phyloP scores from a whole-genome alignment of 306 rosid species.

The Biancaea sappan region DNA sequence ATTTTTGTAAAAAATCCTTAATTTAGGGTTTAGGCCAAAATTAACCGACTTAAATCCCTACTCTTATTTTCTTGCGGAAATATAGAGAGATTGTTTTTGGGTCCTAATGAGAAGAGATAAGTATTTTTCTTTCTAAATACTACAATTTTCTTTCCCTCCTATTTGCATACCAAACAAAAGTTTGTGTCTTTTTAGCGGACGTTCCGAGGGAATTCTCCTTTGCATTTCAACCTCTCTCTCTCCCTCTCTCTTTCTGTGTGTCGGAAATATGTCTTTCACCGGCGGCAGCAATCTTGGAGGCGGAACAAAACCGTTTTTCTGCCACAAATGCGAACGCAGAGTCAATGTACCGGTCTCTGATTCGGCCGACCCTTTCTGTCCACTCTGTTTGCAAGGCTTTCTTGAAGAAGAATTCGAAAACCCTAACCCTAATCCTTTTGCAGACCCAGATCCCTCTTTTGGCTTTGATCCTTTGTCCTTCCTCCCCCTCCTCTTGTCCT shows the following conservation, averaged over 20 bases:
- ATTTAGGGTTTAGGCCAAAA: too few relatives aligned
- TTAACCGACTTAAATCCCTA: too few relatives aligned
- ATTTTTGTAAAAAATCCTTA: too few relatives aligned
- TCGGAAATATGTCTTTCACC: conserved; percentile 60
- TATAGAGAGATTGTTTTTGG: too few relatives aligned
- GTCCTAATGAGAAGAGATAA: too few relatives aligned
- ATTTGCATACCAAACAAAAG: neutral
- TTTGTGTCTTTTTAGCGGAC: neutral
- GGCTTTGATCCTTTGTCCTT: conserved; percentile 8
- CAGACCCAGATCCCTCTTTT: conserved; percentile 17
- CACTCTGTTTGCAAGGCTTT: conserved; percentile 71
- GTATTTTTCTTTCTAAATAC: neutral
- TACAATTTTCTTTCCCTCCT: neutral
- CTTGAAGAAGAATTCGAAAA: conserved; percentile 67
- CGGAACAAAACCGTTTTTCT: conserved; percentile 53
- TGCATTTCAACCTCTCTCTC: neutral
- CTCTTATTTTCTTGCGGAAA: too few relatives aligned
- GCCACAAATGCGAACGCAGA: conserved; percentile 64
- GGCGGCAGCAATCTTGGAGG: conserved; percentile 38
- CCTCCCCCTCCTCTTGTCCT: conserved; percentile 15
- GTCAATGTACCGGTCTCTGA: conserved; percentile 47
- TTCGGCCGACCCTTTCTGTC: conserved; percentile 72
- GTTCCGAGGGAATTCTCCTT: neutral
- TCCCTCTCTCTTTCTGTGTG: neutral
- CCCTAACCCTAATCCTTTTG: conserved; percentile 42